Evolutionary conservation across 176 grass and related monocot species (phyloP).

Genomic region (Puccinellia tenuiflora): DNA sequence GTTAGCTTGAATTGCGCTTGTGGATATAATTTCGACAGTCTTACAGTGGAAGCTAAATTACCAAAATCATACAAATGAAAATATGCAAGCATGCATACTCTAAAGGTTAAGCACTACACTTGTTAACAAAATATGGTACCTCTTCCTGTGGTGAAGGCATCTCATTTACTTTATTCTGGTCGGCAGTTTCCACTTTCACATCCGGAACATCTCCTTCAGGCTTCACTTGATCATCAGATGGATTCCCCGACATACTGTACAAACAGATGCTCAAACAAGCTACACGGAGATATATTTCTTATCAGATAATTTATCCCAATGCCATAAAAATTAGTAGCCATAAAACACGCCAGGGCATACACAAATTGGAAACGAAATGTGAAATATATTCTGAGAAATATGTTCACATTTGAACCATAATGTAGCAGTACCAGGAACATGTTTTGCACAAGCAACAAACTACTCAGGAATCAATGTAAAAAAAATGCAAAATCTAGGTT

Average conservation of each 20-base stretch:
- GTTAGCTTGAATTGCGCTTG: neutral
- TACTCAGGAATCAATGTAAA: neutral
- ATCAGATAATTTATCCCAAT: constrained; percentile 2
- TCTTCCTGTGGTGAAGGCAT: constrained; percentile 53
- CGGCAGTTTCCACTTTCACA: constrained; percentile 28
- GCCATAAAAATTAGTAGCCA: neutral
- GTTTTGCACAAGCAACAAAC: neutral
- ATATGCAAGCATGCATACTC: neutral
- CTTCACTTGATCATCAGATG: constrained; percentile 38
- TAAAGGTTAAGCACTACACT: neutral
- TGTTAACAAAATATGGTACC: constrained; percentile 12
- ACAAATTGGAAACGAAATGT: neutral
- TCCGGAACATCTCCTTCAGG: constrained; percentile 23
- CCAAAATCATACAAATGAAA: neutral
- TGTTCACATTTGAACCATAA: neutral
- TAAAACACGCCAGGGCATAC: neutral
- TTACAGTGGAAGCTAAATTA: neutral
- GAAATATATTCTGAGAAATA: neutral
- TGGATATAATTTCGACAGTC: neutral
- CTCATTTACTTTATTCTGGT: constrained; percentile 29
- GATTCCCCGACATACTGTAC: constrained; percentile 36
- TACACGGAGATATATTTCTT: neutral
- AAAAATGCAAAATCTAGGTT: neutral
- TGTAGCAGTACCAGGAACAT: neutral
- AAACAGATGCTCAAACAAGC: constrained; percentile 17